A percentile compares a stretch with the other conserved stretches of the same genome.
These are phyloP conservation scores for Quaeritorhiza haematococci DNA, from an alignment of 371 early-diverging fungal genomes.

Conservation along the genomic window DNA sequence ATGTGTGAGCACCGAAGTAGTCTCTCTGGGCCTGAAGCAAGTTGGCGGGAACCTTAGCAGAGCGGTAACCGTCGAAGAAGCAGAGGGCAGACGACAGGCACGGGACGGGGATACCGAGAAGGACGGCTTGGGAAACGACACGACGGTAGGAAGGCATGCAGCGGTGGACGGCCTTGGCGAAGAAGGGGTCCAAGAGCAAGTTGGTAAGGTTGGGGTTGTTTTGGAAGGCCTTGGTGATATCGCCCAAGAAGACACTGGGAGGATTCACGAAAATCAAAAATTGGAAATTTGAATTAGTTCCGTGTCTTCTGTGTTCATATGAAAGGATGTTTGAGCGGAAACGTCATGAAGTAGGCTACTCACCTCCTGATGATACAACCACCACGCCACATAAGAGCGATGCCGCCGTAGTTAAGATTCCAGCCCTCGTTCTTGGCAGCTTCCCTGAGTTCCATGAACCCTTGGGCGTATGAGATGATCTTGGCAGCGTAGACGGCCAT, in stretches of 20 bases:
- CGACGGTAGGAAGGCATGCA: constrained; percentile 87
- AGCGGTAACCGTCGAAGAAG: constrained; percentile 96
- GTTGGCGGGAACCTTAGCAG: constrained; percentile 88
- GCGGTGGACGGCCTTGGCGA: constrained; percentile 79
- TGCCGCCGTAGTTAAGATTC: constrained; percentile 93
- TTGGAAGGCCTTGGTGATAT: constrained; percentile 91
- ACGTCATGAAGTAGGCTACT: constrained; percentile 4
- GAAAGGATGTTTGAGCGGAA: neutral
- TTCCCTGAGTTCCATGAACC: constrained; percentile 97
- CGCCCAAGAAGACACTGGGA: constrained; percentile 78
- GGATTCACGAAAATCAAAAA: neutral
- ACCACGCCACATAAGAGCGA: constrained; percentile 98
- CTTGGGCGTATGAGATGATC: constrained; percentile 98
- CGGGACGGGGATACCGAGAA: constrained; percentile 89
- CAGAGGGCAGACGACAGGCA: constrained; percentile 86
- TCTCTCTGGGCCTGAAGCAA: constrained; percentile 92
- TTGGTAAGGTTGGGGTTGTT: constrained; percentile 79
- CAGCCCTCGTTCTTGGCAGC: constrained; percentile 88
- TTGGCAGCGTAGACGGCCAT: constrained; percentile 94
- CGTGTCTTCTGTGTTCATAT: neutral
- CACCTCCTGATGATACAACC: constrained; percentile 95
- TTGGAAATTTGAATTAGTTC: neutral
- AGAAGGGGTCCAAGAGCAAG: constrained; percentile 91
- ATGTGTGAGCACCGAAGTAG: constrained; percentile 98
- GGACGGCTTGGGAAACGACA: constrained; percentile 75